Conservation (phyloP, 164 flowering plant genomes). For the Santalum album region DNA sequence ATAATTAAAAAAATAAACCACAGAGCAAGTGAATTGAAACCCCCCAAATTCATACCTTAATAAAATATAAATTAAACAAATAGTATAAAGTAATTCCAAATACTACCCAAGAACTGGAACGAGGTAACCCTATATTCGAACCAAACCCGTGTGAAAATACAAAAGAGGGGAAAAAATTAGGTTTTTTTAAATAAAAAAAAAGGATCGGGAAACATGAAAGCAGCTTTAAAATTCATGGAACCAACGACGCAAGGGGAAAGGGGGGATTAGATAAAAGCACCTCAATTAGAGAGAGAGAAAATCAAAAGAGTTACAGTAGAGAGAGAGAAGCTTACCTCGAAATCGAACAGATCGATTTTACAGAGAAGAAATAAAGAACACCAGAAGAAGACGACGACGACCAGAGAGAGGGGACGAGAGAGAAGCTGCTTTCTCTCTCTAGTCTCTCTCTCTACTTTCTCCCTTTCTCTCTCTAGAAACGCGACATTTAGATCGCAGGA, state of each 20-base stretch:
- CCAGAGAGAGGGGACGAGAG: background rate
- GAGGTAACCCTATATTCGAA: background rate
- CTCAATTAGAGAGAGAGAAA: conserved; percentile 3
- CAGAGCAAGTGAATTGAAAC: too few species aligned
- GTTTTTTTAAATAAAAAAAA: conserved; percentile 8
- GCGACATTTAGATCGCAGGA: conserved; percentile 23
- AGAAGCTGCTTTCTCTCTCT: conserved; percentile 4
- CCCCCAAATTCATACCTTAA: background rate
- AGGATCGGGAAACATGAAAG: conserved; percentile 24
- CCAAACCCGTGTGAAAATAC: background rate
- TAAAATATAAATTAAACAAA: conserved; percentile 6
- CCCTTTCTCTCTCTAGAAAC: conserved; percentile 8
- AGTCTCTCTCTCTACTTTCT: conserved; percentile 13
- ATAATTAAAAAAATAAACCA: background rate
- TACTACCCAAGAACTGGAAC: conserved; percentile 14
- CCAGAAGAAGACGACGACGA: background rate
- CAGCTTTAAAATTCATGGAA: conserved; percentile 25
- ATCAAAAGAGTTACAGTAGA: conserved; percentile 1
- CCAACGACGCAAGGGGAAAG: conserved; percentile 17
- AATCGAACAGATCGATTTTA: background rate
- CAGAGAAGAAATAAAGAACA: background rate
- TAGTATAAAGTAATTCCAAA: background rate
- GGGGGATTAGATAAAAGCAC: conserved; percentile 4
- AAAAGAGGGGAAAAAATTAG: conserved; percentile 4
- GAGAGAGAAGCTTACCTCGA: conserved; percentile 12